Evolutionary conservation across 2,329 filamentous ascomycete species (phyloP), one percentile per base, ranked within the genome.

Genomic region (Trematosphaeria pertusa): DNA sequence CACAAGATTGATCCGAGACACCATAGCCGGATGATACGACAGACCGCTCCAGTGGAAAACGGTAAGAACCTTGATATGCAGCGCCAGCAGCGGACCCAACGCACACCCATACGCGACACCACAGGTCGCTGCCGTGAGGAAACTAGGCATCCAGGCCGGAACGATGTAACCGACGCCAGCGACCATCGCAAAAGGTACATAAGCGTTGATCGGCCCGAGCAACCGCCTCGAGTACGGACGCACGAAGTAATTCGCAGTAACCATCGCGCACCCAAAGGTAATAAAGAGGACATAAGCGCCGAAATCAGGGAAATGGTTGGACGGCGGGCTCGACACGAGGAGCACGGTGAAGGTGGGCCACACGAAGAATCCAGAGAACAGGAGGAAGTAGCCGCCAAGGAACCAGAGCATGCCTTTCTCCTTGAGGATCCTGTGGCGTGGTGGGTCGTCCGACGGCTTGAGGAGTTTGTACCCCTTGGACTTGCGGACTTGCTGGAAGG

Each of bases 311-410:
- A n/a, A 43, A 4, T 36, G 32, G 34, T 30, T 39, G 4, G 44
- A 35, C 0, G 41, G 47, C 3, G 39, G 19, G 15, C 18, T 52
- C 31, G 40, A 40, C 18, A 50, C 28, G 12, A 57, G 37, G 30
- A 51, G 48, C 12, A 54, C 11, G 21, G 49, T 33, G 37, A 37
- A 56, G 6, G 43, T 48, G 9, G 54, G 59, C 22, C 21, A 52
- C 31, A 49, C 41, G 46, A 55, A 58, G 28, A 55, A 17, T 21
- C 11, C 33, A 14, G 34, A 44, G 36, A 52, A 57, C 20, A 51
- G 20, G 6, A 48, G 17, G 1, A 40, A 17, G 21, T 44, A 51
- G 5, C 52, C 50, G 2, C 33, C 18, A 4, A 39, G 10, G 14
- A 56, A 59, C 9, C 18, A 34, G 5, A 43, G n/a, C 9, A n/a